A percentile compares a stretch with the other conserved stretches of the same genome.
Evolutionary conservation across 2,329 filamentous ascomycete genomes (phyloP).

Genomic region (Chrysosporium keratinophilum): DNA sequence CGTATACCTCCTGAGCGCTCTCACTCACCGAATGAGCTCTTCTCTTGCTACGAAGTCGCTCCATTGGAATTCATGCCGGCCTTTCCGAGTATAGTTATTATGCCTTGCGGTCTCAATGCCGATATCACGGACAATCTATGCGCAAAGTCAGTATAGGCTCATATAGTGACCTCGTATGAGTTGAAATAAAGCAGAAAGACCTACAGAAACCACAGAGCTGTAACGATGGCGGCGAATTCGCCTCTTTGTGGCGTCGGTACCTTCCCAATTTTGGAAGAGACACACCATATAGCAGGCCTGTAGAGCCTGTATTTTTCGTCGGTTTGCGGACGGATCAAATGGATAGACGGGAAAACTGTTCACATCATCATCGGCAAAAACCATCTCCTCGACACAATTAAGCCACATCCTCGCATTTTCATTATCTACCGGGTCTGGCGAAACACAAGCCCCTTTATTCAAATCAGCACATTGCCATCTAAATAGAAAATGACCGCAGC

Average conservation of each 20-base stretch:
- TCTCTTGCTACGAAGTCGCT: background rate
- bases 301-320: conserved; percentile 3
- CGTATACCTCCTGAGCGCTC: background rate
- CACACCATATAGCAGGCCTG: conserved; percentile 6
- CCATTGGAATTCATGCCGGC: conserved; percentile 2
- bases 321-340: background rate
- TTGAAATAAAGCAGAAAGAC: background rate
- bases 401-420: conserved; percentile 3
- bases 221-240: background rate
- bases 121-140: conserved; percentile 1
- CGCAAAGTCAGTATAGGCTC: background rate
- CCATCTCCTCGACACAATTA: conserved; percentile 3
- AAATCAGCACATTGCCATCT: background rate
- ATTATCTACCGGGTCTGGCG: background rate
- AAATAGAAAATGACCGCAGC: background rate
- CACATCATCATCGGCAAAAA: conserved; percentile 4
- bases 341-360: background rate
- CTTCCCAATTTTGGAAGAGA: conserved; percentile 4
- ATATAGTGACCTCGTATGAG: background rate
- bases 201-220: background rate
- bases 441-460: background rate
- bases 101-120: background rate
- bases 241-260: background rate
- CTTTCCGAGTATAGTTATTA: background rate
- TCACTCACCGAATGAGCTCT: conserved; percentile 1